Percentiles rank a stretch among this genome's conserved stretches.
Evolutionary conservation across 768 basidiomycete genomes (phyloP).

Genomic region (Sarcomyxa edulis): DNA sequence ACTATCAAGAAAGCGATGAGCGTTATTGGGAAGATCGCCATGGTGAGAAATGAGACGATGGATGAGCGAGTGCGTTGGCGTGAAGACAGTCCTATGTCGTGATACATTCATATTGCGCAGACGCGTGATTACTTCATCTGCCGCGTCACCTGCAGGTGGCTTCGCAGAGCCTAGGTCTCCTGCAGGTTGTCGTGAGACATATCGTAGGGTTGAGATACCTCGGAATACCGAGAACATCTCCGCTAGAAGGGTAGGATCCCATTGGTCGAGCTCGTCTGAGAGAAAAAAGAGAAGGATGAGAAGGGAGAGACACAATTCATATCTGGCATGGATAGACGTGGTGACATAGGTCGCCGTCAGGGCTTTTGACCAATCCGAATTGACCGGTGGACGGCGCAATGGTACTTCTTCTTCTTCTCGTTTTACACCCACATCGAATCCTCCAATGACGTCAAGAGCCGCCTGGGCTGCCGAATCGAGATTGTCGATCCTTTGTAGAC

Average conservation of each 20-base stretch:
- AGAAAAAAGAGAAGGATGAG: conserved; percentile 69
- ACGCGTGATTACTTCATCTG: conserved; percentile 62
- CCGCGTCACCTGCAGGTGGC: conserved; percentile 17
- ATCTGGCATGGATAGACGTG: conserved; percentile 64
- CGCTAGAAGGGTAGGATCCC: conserved; percentile 61
- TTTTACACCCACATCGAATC: conserved; percentile 68
- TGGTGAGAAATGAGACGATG: conserved; percentile 56
- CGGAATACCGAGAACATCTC: conserved; percentile 79
- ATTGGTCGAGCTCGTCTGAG: conserved; percentile 52
- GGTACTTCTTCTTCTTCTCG: conserved; percentile 61
- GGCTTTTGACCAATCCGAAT: conserved; percentile 58
- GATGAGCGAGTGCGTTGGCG: conserved; percentile 56
- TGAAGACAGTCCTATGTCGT: conserved; percentile 35
- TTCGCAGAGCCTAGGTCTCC: conserved; percentile 18
- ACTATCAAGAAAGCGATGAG: conserved; percentile 66
- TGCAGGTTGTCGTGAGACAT: conserved; percentile 55
- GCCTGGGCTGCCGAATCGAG: conserved; percentile 50
- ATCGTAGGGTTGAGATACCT: conserved; percentile 69
- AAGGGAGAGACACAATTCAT: conserved; percentile 66
- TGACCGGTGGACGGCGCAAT: conserved; percentile 43
- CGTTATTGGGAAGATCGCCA: conserved; percentile 49
- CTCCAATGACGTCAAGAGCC: conserved; percentile 66
- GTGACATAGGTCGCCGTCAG: conserved; percentile 59
- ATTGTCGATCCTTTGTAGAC: conserved; percentile 51
- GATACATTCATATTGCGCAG: conserved; percentile 76